Base-by-base conservation (phyloP, 257 asterid genomes). In the Lycium ferocissimum region DNA sequence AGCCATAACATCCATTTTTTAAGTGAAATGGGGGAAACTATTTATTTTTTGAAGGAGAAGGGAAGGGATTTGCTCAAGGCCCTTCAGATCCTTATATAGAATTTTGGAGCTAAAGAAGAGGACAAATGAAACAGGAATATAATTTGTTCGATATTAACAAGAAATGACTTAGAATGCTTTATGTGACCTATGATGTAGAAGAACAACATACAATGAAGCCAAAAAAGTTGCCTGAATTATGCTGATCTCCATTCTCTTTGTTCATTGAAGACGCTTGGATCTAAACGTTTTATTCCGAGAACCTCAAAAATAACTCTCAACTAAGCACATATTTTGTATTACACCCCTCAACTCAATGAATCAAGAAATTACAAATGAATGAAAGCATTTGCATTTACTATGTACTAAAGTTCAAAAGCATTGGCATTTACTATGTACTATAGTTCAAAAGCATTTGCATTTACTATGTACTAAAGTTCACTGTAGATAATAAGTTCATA, bases 131-230 rank as follows among this genome's bases (percentile, higher is more conserved):
- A 26, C 33, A 15, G 65, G 70, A 75, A 11, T 2, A 22, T 8
- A 22, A 76, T 26, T 12, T n/a, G 51, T 51, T 53, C 10, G 84
- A 63, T 51, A 33, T 10, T 26, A 72, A 45, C 87, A 22, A 87
- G 81, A 83, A 7, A 65, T 6, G 40, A 6, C 83, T 67, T 86
- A 67, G 83, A 38, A 69, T 57, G 11, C 38, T 82, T 71, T 61
- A 72, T 70, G 63, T 51, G 53, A 87, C 40, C 87, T 53, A 81
- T 58, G 87, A 22, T 62, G 84, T 15, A 13, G 4, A 11, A 14
- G 15, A 75, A 75, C 56, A 84, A 26, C 26, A 47, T 80, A 61
- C 51, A 49, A 59, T 51, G 80, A 18, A 33, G 61, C 67, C 85
- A 71, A 87, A 33, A 40, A 43, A 6, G 26, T 66, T 20, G 13